Evolutionary conservation across 441 rosid species (phyloP).

Genomic region (Aquilaria agallochum): DNA sequence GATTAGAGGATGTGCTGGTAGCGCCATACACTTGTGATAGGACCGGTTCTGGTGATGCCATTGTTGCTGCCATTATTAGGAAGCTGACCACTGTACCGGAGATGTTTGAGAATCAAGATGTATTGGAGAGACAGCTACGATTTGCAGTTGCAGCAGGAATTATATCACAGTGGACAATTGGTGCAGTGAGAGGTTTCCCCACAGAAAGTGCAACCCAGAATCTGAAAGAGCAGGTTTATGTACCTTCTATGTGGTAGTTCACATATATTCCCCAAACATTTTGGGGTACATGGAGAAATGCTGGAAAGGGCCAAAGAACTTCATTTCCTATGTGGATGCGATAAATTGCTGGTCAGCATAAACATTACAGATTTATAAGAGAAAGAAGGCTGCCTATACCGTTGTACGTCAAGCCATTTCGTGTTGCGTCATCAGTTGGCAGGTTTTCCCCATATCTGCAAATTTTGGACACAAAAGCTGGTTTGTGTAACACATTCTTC

Average conservation of each 20-base stretch:
- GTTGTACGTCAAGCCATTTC: no score
- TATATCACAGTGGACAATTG: conserved; percentile 95
- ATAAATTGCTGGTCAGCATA: no score
- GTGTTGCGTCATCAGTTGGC: no score
- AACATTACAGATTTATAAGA: no score
- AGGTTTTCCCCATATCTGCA: no score
- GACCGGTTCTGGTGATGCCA: conserved; percentile 94
- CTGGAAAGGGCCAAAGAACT: no score
- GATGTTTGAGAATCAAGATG: conserved; percentile 72
- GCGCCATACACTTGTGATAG: conserved; percentile 90
- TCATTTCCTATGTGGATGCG: no score
- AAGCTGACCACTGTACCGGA: conserved; percentile 70
- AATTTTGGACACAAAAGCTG: no score
- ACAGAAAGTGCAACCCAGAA: conserved; percentile 89
- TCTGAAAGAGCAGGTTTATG: conserved; percentile 85
- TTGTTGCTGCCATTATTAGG: conserved; percentile 80
- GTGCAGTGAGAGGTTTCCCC: conserved; percentile 89
- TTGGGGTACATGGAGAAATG: no score
- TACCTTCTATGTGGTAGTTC: conserved; percentile 86
- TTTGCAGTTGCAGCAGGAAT: conserved; percentile 86
- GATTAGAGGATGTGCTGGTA: conserved; percentile 86
- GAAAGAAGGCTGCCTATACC: no score
- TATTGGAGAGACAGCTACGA: conserved; percentile 78
- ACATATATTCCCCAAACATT: neutral
- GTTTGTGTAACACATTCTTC: no score